Percentiles rank a stretch among this genome's conserved stretches.
phyloP scores from a whole-genome alignment of 1,284 basidiomycete species.

The Malassezia furfur region DNA sequence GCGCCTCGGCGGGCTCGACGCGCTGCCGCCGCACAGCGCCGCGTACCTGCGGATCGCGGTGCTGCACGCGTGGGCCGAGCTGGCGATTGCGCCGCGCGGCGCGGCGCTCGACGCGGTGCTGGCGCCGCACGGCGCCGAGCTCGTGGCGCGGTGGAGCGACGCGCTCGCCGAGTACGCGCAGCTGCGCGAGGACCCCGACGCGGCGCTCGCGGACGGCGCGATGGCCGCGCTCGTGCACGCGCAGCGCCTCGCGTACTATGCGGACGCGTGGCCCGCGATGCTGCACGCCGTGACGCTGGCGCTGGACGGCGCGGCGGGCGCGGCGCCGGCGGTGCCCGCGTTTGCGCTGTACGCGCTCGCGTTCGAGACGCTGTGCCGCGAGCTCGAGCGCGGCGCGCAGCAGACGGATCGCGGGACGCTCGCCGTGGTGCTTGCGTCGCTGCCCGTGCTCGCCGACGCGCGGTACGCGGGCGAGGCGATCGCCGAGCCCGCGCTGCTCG shows the following conservation, averaged over 20 bases:
- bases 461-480: slow-evolving; percentile 72
- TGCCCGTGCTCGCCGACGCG: slow-evolving; percentile 67
- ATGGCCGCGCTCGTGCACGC: slow-evolving; percentile 81
- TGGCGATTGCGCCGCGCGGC: slow-evolving; percentile 68
- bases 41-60: slow-evolving; percentile 91
- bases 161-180: slow-evolving; percentile 83
- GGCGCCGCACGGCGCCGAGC: slow-evolving; percentile 64
- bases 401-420: slow-evolving; percentile 40
- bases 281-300: slow-evolving; percentile 74
- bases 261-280: slow-evolving; percentile 70
- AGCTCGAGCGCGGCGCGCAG: slow-evolving; percentile 53
- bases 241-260: slow-evolving; percentile 62
- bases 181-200: slow-evolving; percentile 62
- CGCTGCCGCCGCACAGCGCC: slow-evolving; percentile 83
- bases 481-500: slow-evolving; percentile 66
- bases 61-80: slow-evolving; percentile 87
- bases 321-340: slow-evolving; percentile 16
- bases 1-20: slow-evolving; percentile 73
- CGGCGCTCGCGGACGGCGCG: slow-evolving; percentile 50
- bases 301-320: slow-evolving; percentile 45
- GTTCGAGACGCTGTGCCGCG: slow-evolving; percentile 71
- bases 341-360: slow-evolving; percentile 75
- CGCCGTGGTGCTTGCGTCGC: slow-evolving; percentile 62
- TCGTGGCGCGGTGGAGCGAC: slow-evolving; percentile 79
- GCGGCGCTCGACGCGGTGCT: slow-evolving; percentile 72